Evolutionary conservation across 1,139 yeast species (phyloP), one percentile per base, ranked within the genome.

Genomic region (Sugiyamaella paludigena): DNA sequence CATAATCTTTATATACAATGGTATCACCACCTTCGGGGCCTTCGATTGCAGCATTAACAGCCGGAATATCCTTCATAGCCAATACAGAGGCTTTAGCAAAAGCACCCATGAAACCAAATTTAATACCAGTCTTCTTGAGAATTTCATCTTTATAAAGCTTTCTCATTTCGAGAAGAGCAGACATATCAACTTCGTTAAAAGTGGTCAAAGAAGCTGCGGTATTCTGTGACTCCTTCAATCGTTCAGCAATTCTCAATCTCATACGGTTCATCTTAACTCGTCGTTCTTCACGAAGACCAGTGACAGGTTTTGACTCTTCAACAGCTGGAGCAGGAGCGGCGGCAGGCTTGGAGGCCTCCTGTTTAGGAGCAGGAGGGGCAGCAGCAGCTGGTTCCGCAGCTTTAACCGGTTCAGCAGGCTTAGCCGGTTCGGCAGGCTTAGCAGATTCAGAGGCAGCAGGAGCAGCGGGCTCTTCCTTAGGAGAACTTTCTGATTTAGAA

Each of bases 191-290:
- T 76, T 92, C 98, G 74, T 92, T 91, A 80, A 92, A 92, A 42
- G 98, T 92, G 56, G 98, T 92, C 68, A 92, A 81, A 46, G 98
- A 88, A 43, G 99, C 99, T 59, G 98, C 96, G 49, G 98, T 89
- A 78, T 92, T 92, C 76, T 92, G 99, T 35, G 98, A 87, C 77
- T 94, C 98, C 87, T 92, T 92, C 70, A 92, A 85, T 76, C 99
- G 88, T 78, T 94, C 98, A 52, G 98, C 97, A 60, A 94, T 94
- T 80, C 99, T 87, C 74, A 87, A 76, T 77, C 99, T 87, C 98
- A 92, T 94, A 78, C 99, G 87, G 83, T 91, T 92, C 98, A 92
- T 92, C 78, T 92, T 92, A 60, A 94, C 95, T 71, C 91, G 81
- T 71, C 84, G 87, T 75, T 92, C 98, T 56, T 77, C 75, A 76